Conservation (phyloP, 1,139 yeast species). For the Suhomyces atakaporum region DNA sequence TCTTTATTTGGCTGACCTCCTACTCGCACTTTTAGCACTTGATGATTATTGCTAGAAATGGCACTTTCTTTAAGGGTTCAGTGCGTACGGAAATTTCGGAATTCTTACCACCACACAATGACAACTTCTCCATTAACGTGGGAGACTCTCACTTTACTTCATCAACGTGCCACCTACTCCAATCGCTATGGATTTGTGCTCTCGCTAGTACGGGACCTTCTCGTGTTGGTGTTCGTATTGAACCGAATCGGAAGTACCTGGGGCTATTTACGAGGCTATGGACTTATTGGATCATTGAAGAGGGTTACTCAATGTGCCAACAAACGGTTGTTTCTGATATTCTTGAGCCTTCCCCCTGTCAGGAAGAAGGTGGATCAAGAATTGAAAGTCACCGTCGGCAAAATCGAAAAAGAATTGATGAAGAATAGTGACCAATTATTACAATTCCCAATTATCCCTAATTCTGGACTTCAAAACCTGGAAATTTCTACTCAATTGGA, state of each 20-base stretch:
- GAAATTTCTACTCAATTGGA: conserved; percentile 52
- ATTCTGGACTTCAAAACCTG: conserved; percentile 50
- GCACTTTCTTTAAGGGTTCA: too few relatives aligned
- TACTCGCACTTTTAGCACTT: too few relatives aligned
- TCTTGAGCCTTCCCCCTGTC: conserved; percentile 57
- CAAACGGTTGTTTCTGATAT: conserved; percentile 27
- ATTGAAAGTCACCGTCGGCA: conserved; percentile 46
- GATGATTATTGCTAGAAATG: too few relatives aligned
- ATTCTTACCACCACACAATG: not conserved
- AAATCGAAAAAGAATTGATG: conserved; percentile 58
- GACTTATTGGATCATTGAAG: conserved; percentile 31
- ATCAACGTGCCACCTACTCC: not conserved
- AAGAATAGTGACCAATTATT: conserved; percentile 48
- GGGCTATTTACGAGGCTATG: conserved; percentile 38
- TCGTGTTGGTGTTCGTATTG: conserved; percentile 24
- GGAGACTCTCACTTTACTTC: not conserved
- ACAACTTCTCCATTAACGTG: not conserved
- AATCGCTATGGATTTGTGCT: not conserved
- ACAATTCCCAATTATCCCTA: conserved; percentile 58
- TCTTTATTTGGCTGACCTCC: too few relatives aligned
- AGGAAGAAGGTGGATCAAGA: conserved; percentile 61
- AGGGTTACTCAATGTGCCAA: conserved; percentile 16
- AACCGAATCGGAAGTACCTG: conserved; percentile 13
- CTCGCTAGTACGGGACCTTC: conserved; percentile 28
- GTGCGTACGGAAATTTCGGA: too few relatives aligned